A percentile compares a stretch with the other conserved stretches of the same genome.
Evolutionary conservation across 192 early-diverging fungal genomes (phyloP).

Genomic region (Phycomyces nitens): DNA sequence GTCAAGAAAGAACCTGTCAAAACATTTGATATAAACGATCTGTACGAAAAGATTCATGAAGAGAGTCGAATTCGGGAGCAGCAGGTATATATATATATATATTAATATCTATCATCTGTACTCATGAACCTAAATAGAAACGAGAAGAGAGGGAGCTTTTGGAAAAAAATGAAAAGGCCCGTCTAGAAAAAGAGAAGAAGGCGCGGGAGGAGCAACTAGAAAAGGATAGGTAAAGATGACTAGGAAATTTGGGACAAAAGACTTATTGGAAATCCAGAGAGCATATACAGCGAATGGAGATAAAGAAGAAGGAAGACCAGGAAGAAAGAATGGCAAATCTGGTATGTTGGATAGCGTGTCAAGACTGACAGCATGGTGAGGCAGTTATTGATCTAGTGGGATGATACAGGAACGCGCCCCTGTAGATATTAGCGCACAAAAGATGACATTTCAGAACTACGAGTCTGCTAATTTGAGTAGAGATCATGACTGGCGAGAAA

Average conservation of each 20-base stretch:
- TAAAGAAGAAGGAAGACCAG: background rate
- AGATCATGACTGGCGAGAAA: constrained; percentile 16
- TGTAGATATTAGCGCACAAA: constrained; percentile 21
- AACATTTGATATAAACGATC: constrained; percentile 15
- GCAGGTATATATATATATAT: constrained; percentile 13
- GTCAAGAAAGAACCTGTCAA: constrained; percentile 9
- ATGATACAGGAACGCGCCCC: background rate
- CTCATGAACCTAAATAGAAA: background rate
- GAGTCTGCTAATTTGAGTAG: constrained; percentile 1
- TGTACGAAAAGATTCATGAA: constrained; percentile 7
- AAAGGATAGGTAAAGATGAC: background rate
- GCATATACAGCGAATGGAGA: background rate
- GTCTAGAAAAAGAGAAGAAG: background rate
- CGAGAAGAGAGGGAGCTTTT: background rate
- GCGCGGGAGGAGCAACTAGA: background rate
- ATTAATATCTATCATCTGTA: too few relatives aligned
- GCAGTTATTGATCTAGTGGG: background rate
- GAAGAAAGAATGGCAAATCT: constrained; percentile 10
- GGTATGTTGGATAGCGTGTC: constrained; percentile 4
- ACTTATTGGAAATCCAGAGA: background rate
- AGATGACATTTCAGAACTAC: constrained; percentile 6
- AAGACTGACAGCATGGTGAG: background rate
- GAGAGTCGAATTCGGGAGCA: constrained; percentile 15
- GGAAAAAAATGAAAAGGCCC: background rate
- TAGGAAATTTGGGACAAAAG: background rate